Conservation (phyloP, 2,329 filamentous ascomycete species). For the Sporothrix inflata region DNA sequence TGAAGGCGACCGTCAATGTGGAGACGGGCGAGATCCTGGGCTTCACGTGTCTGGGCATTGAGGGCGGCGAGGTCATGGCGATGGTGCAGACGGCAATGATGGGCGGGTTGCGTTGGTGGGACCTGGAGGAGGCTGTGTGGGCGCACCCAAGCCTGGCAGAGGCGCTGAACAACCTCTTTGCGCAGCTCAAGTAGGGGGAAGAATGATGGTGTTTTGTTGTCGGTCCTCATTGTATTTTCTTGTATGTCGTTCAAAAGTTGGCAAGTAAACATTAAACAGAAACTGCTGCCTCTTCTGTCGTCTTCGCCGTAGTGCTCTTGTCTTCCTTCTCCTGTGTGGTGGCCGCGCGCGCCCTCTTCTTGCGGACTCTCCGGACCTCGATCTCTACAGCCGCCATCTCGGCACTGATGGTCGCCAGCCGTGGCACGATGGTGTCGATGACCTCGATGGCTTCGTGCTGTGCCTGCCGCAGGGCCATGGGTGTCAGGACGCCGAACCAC, state of each 20-base stretch:
- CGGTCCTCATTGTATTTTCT: no score
- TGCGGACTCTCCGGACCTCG: constrained; percentile 65
- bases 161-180: constrained; percentile 56
- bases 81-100: constrained; percentile 58
- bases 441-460: constrained; percentile 61
- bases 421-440: constrained; percentile 61
- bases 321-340: constrained; percentile 18
- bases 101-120: constrained; percentile 50
- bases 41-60: constrained; percentile 55
- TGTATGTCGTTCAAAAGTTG: neutral
- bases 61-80: constrained; percentile 58
- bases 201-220: neutral
- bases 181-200: constrained; percentile 43
- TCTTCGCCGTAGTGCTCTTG: neutral
- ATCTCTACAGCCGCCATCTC: constrained; percentile 69
- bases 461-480: constrained; percentile 57
- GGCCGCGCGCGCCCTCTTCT: constrained; percentile 51
- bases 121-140: constrained; percentile 52
- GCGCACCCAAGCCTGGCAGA: constrained; percentile 56
- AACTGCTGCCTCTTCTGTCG: neutral
- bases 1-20: constrained; percentile 55
- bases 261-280: neutral
- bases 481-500: constrained; percentile 61
- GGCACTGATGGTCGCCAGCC: constrained; percentile 59
- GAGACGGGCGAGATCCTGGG: constrained; percentile 52